phyloP scores from a whole-genome alignment of 306 rosid genomes.

The Dalbergia oliveri region DNA sequence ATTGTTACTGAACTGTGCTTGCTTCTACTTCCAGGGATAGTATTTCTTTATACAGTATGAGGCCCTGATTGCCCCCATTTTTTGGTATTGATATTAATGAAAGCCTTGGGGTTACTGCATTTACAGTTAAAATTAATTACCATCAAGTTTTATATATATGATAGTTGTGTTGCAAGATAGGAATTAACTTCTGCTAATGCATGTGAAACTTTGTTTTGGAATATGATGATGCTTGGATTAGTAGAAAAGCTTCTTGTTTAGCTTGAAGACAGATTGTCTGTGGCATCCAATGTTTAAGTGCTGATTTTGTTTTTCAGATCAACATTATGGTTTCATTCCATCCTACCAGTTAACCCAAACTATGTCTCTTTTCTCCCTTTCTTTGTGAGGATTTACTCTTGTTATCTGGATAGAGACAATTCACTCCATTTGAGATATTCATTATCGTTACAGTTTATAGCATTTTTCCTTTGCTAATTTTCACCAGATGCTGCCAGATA shows the following conservation, averaged over 20 bases:
- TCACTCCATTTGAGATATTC: constrained; percentile 22
- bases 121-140: constrained; percentile 23
- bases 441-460: constrained; percentile 4
- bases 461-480: constrained; percentile 32
- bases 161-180: constrained; percentile 16
- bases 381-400: constrained; percentile 18
- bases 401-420: constrained; percentile 30
- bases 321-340: constrained; percentile 26
- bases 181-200: constrained; percentile 27
- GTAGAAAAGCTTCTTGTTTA: constrained; percentile 35
- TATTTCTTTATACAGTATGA: background rate
- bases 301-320: constrained; percentile 21
- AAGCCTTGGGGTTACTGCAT: constrained; percentile 28
- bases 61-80: constrained; percentile 14
- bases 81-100: constrained; percentile 15
- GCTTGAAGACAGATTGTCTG: constrained; percentile 27
- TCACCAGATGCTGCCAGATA: constrained; percentile 11
- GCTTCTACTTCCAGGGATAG: constrained; percentile 19
- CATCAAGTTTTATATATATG: constrained; percentile 20
- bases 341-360: constrained; percentile 18
- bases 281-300: constrained; percentile 3
- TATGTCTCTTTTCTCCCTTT: constrained; percentile 6
- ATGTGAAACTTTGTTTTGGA: constrained; percentile 16
- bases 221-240: constrained; percentile 30
- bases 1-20: constrained; percentile 25